phyloP scores from a whole-genome alignment of 306 rosid genomes.

The Chamaecrista fasciculata region DNA sequence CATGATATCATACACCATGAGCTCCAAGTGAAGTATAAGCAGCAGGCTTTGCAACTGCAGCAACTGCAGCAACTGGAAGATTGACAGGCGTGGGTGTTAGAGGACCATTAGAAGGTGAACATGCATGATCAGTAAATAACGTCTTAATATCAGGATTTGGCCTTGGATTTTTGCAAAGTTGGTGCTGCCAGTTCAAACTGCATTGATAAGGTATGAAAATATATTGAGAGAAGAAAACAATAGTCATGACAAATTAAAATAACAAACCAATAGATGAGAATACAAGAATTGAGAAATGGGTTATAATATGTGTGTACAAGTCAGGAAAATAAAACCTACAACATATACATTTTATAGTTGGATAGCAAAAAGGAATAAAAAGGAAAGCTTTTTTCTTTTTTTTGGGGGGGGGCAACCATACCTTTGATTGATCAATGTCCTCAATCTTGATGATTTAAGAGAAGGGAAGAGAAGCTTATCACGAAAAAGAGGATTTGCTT shows the following conservation, averaged over 20 bases:
- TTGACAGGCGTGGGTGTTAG: conserved; percentile 61
- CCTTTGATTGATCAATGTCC: conserved; percentile 88
- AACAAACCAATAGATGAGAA: neutral
- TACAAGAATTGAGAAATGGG: neutral
- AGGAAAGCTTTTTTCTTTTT: no score
- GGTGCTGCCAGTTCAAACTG: conserved; percentile 98
- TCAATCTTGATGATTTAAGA: conserved; percentile 68
- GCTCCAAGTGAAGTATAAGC: conserved; percentile 65
- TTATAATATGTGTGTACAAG: neutral
- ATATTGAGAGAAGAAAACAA: neutral
- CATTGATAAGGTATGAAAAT: conserved; percentile 29
- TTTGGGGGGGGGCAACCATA: no score
- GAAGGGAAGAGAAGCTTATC: conserved; percentile 80
- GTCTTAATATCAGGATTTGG: conserved; percentile 77
- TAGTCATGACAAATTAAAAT: conserved; percentile 17
- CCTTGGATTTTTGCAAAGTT: conserved; percentile 74
- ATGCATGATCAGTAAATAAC: conserved; percentile 74
- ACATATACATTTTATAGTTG: neutral
- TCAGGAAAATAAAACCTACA: conserved; percentile 1
- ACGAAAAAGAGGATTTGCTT: conserved; percentile 81
- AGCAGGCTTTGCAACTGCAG: conserved; percentile 72
- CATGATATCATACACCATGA: conserved; percentile 63
- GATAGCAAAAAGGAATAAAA: conserved; percentile 1
- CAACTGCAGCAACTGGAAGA: conserved; percentile 71
- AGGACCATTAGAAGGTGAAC: conserved; percentile 69